Conservation (phyloP, 1,284 basidiomycete genomes). For the Cutaneotrichosporon spelunceum region DNA sequence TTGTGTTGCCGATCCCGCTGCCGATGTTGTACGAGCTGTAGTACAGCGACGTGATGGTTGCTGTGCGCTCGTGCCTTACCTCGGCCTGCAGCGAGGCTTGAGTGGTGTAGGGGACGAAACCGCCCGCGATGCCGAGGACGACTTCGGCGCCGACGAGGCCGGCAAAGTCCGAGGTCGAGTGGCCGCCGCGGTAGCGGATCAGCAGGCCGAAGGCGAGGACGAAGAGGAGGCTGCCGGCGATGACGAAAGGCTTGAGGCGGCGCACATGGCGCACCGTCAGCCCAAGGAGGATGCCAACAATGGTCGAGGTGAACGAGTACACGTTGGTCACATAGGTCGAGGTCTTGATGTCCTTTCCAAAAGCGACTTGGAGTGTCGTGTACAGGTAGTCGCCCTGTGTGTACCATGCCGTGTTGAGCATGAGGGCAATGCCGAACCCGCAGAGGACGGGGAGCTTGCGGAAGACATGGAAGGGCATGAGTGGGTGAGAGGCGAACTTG, state of each 20-base stretch:
- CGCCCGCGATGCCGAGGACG: slow-evolving; percentile 50
- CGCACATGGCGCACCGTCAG: slow-evolving; percentile 46
- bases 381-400: slow-evolving; percentile 49
- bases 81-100: slow-evolving; percentile 51
- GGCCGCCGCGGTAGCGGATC: slow-evolving; percentile 50
- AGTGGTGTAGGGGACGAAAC: slow-evolving; percentile 51
- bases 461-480: slow-evolving; percentile 49
- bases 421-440: slow-evolving; percentile 45
- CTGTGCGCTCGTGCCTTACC: slow-evolving; percentile 50
- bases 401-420: slow-evolving; percentile 52
- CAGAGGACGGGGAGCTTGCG: slow-evolving; percentile 49
- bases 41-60: slow-evolving; percentile 48
- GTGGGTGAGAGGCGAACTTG: slow-evolving; percentile 43
- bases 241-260: slow-evolving; percentile 50
- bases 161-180: slow-evolving; percentile 28
- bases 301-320: slow-evolving; percentile 51
- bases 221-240: slow-evolving; percentile 38
- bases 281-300: slow-evolving; percentile 48
- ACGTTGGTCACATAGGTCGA: slow-evolving; percentile 50
- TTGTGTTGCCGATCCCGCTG: slow-evolving; percentile 48
- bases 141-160: slow-evolving; percentile 52
- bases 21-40: slow-evolving; percentile 51
- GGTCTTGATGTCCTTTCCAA: slow-evolving; percentile 44
- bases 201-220: slow-evolving; percentile 51
- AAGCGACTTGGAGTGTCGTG: slow-evolving; percentile 49